These are phyloP conservation scores for Sugiyamaella castrensis DNA, from an alignment of 1,139 yeast species.

Conservation along the genomic window DNA sequence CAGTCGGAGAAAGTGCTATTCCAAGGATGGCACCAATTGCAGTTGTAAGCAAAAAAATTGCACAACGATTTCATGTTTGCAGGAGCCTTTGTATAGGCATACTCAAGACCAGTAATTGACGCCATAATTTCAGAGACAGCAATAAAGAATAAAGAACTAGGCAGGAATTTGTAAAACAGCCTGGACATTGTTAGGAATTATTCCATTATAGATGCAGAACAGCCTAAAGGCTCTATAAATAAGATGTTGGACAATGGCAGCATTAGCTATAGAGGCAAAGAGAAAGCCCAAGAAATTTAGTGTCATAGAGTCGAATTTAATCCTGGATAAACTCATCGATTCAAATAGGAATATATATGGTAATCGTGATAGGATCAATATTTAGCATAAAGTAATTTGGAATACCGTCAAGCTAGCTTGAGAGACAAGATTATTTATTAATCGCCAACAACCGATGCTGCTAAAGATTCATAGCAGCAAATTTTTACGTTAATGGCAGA, in stretches of 20 bases:
- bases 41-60: constrained; percentile 57
- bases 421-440: constrained; percentile 60
- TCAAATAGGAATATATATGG: constrained; percentile 61
- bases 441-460: too few species aligned
- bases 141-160: constrained; percentile 55
- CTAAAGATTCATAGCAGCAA: too few species aligned
- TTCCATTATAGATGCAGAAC: constrained; percentile 37
- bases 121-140: constrained; percentile 65
- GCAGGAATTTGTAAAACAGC: constrained; percentile 66
- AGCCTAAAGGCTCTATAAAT: constrained; percentile 58
- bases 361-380: constrained; percentile 58
- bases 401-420: constrained; percentile 64
- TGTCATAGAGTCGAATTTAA: constrained; percentile 54
- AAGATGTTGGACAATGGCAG: constrained; percentile 74
- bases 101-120: constrained; percentile 63
- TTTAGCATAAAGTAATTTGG: constrained; percentile 68
- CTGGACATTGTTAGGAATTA: constrained; percentile 52
- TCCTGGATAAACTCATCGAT: constrained; percentile 52
- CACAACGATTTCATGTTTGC: constrained; percentile 60
- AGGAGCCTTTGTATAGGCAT: constrained; percentile 71
- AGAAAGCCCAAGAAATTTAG: constrained; percentile 75
- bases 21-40: constrained; percentile 72
- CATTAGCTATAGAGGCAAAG: constrained; percentile 71
- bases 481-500: too few species aligned
- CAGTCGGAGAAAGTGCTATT: constrained; percentile 64